Evolutionary conservation across 305 asterid species (phyloP).

Genomic region (Striga hermonthica): DNA sequence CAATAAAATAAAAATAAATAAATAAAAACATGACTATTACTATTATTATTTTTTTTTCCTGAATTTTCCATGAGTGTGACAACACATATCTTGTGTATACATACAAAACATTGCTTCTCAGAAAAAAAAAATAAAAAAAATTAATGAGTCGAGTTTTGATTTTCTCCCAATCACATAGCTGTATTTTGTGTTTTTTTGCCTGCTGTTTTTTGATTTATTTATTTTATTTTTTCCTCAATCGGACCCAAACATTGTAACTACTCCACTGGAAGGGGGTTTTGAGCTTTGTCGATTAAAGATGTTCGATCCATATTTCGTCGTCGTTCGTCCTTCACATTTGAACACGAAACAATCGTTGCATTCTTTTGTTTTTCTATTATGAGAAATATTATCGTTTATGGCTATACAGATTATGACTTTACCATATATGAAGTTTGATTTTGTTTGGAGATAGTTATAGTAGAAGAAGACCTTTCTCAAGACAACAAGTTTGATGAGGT

Average conservation of each 20-base stretch:
- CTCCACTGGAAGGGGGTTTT: constrained; percentile 23
- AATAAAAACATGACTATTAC: no score
- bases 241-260: constrained; percentile 34
- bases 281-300: background rate
- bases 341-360: no score
- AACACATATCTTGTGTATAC: constrained; percentile 41
- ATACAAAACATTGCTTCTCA: constrained; percentile 27
- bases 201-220: no score
- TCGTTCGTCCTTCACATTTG: background rate
- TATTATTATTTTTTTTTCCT: background rate
- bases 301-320: background rate
- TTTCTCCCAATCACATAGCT: constrained; percentile 21
- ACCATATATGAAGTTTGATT: no score
- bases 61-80: constrained; percentile 29
- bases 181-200: constrained; percentile 8
- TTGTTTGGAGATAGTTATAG: no score
- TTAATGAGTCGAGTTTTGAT: background rate
- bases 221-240: background rate
- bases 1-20: no score
- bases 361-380: no score
- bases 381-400: no score
- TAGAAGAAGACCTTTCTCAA: no score
- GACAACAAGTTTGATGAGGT: no score
- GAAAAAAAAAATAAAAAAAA: no score
- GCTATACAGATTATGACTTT: background rate